Percentiles rank a stretch among this genome's conserved stretches.
Conservation (phyloP, 163 green algal species). For the Picocystis sp. region DNA sequence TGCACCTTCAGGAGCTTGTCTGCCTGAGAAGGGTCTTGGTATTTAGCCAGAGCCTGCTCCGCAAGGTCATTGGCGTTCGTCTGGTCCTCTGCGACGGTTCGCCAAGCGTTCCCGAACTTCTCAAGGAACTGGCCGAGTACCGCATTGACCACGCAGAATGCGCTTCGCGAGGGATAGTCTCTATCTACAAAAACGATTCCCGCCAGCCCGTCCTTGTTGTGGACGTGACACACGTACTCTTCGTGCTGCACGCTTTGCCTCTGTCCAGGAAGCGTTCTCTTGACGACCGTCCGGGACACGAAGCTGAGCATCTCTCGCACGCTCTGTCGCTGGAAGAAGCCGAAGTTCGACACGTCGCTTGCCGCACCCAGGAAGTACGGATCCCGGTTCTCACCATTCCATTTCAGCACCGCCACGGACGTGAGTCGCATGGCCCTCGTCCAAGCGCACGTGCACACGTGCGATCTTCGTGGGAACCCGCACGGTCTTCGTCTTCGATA, state of each 20-base stretch:
- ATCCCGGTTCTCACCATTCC: constrained; percentile 46
- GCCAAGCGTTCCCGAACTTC: constrained; percentile 39
- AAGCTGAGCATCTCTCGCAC: constrained; percentile 92
- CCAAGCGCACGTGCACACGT: no score
- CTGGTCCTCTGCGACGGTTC: constrained; percentile 38
- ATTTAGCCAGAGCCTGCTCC: constrained; percentile 65
- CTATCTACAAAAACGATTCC: constrained; percentile 76
- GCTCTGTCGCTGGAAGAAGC: constrained; percentile 81
- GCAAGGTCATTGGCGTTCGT: constrained; percentile 37
- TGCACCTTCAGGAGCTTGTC: constrained; percentile 98
- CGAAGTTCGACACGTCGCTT: constrained; percentile 79
- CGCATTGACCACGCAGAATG: constrained; percentile 86
- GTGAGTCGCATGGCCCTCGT: constrained; percentile 18
- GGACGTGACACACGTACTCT: constrained; percentile 84
- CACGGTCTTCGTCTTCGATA: no score
- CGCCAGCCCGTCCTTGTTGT: constrained; percentile 72
- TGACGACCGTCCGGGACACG: constrained; percentile 69
- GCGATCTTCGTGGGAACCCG: no score
- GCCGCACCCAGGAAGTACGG: constrained; percentile 58
- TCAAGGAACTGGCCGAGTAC: constrained; percentile 60
- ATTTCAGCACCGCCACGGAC: constrained; percentile 51
- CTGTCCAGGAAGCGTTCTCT: constrained; percentile 58
- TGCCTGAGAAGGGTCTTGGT: constrained; percentile 88
- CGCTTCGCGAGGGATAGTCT: constrained; percentile 77
- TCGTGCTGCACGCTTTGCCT: constrained; percentile 82